These are phyloP conservation scores for Leishmania tropica DNA, from an alignment of 208 protist species.

Conservation along the genomic window DNA sequence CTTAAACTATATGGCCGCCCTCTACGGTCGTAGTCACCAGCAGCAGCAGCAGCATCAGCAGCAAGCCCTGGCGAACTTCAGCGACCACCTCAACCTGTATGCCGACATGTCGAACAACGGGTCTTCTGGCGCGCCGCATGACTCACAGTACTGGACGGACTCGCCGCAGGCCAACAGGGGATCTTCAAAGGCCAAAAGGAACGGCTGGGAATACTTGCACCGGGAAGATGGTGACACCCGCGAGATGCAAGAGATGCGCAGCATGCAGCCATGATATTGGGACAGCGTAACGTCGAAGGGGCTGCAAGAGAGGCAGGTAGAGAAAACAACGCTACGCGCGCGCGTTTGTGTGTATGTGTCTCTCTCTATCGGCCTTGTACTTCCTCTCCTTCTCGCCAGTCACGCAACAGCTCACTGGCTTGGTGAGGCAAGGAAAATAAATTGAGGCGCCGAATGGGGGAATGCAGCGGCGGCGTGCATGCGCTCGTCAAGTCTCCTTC, in stretches of 20 bases:
- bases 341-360: background rate
- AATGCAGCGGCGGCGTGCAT: background rate
- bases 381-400: background rate
- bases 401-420: background rate
- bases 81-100: conserved; percentile 12
- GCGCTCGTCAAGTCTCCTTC: background rate
- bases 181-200: background rate
- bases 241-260: conserved; percentile 27
- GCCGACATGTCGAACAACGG: background rate
- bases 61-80: background rate
- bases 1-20: background rate
- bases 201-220: background rate
- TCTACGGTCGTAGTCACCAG: background rate
- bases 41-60: conserved; percentile 4
- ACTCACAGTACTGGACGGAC: background rate
- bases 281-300: background rate
- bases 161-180: background rate
- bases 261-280: background rate
- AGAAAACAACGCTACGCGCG: background rate
- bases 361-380: background rate
- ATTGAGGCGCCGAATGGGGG: background rate
- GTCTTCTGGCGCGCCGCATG: background rate
- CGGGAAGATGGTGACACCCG: background rate
- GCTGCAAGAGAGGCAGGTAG: background rate
- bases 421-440: background rate